Percentiles rank a stretch among this genome's conserved stretches.
Evolutionary conservation across 345 rosid species (phyloP).

Genomic region (Moricandia arvensis): DNA sequence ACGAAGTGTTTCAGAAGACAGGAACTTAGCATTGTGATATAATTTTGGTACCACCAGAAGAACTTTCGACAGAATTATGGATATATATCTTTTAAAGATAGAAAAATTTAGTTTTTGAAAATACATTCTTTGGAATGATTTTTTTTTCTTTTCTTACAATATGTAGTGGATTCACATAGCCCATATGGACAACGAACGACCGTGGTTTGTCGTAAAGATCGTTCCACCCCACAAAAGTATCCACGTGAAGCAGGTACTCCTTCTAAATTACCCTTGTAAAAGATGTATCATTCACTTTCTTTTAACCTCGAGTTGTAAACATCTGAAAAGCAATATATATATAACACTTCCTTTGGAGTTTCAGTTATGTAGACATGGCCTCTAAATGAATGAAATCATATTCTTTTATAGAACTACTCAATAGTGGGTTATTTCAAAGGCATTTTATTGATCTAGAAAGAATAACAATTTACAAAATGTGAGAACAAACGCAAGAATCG

Average conservation of each 20-base stretch:
- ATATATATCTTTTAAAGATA: neutral
- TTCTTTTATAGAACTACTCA: neutral
- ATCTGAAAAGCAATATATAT: neutral
- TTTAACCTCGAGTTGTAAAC: constrained; percentile 10
- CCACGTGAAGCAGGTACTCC: constrained; percentile 88
- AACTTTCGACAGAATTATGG: neutral
- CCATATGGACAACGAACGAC: constrained; percentile 82
- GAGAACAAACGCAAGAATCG: too few relatives aligned
- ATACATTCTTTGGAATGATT: neutral
- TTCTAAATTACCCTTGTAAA: constrained; percentile 61
- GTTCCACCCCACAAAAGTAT: constrained; percentile 61
- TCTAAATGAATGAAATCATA: neutral
- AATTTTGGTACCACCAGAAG: neutral
- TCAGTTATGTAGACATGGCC: neutral
- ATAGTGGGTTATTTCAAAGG: too few relatives aligned
- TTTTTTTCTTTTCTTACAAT: neutral
- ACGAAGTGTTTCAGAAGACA: neutral
- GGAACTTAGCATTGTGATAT: neutral
- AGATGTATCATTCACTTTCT: neutral
- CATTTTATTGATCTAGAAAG: too few relatives aligned
- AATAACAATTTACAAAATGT: too few relatives aligned
- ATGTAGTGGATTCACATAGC: constrained; percentile 82
- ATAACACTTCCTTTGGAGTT: neutral
- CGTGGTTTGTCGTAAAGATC: constrained; percentile 65
- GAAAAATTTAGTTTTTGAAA: too few relatives aligned